Evolutionary conservation across 2,329 filamentous ascomycete species (phyloP).

Genomic region (Dothideomycetes sp.): DNA sequence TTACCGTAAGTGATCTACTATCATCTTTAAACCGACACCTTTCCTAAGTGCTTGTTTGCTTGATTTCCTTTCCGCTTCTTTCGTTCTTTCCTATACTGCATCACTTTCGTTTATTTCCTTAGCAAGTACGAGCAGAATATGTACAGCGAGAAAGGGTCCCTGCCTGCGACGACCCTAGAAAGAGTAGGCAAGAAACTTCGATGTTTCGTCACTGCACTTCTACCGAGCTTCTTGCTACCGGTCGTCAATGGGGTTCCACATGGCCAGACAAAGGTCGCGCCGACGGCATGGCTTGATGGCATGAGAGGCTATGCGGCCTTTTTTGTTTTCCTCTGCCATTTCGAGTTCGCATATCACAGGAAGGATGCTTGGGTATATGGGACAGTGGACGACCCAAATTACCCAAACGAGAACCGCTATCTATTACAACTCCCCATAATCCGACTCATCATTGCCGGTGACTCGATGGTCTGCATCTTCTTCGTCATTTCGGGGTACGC

Average conservation of each 20-base stretch:
- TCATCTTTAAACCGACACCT: no score
- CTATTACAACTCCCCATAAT: slow-evolving; percentile 41
- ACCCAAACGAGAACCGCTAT: slow-evolving; percentile 27
- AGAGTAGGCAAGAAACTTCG: neutral
- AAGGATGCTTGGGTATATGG: slow-evolving; percentile 7
- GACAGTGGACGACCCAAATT: slow-evolving; percentile 22
- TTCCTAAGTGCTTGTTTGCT: no score
- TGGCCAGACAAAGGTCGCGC: neutral
- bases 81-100: neutral
- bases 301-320: slow-evolving; percentile 57
- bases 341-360: slow-evolving; percentile 24
- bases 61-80: no score
- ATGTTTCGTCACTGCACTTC: slow-evolving; percentile 5
- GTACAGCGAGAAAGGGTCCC: no score
- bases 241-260: neutral
- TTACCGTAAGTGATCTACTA: no score
- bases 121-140: no score
- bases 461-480: slow-evolving; percentile 49
- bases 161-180: neutral
- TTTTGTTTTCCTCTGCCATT: slow-evolving; percentile 53
- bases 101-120: neutral
- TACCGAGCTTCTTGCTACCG: slow-evolving; percentile 6
- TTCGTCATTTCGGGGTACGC: slow-evolving; percentile 53
- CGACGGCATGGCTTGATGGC: slow-evolving; percentile 53
- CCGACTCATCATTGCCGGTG: slow-evolving; percentile 44